Evolutionary conservation across 495 filamentous ascomycete species (phyloP), one percentile per base, ranked within the genome.

Genomic region (Aspergillus campestris): DNA sequence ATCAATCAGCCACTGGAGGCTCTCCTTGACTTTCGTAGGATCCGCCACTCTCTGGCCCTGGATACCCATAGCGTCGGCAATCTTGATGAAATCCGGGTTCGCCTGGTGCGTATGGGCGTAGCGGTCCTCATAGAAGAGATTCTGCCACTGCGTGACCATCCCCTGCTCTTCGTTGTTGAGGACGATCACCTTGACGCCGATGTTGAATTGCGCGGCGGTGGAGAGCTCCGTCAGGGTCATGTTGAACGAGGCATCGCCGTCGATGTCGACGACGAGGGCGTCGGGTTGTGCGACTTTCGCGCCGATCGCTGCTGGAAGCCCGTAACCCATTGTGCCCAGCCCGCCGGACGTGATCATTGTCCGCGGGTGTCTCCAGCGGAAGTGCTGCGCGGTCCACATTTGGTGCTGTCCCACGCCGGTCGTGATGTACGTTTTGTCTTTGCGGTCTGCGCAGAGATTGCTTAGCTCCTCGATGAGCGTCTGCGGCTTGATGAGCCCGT

Each of bases 91-190:
- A 55, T 94, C 80, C 10, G 89, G 86, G 63, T 94, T 95, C 58
- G 80, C 80, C 67, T 95, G 89, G 57, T 95, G 89, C 2, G 88
- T 94, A 62, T 95, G 89, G 11, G 88, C 79, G 64, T 91, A 94
- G 40, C 92, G 82, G 58, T 95, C 88, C 54, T 94, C 80, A 67
- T 92, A 96, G 68, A 95, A 95, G 37, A 94, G 78, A 49, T 83
- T 83, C 63, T 95, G 89, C 89, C 89, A 95, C 70, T 97, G 89
- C 7, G 90, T 94, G 6, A 95, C 88, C 91, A 97, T 97, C 32
- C 63, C 72, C 66, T 95, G 91, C 61, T 95, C 87, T 67, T 95
- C 92, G 62, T 97, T 96, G 69, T 96, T 95, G 7, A 97, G 64
- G 39, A 97, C 71, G 47, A 97, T 83, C 45, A 95, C 73, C 74